phyloP scores from a whole-genome alignment of 2,329 filamentous ascomycete genomes.

The Pseudogymnoascus sp. region DNA sequence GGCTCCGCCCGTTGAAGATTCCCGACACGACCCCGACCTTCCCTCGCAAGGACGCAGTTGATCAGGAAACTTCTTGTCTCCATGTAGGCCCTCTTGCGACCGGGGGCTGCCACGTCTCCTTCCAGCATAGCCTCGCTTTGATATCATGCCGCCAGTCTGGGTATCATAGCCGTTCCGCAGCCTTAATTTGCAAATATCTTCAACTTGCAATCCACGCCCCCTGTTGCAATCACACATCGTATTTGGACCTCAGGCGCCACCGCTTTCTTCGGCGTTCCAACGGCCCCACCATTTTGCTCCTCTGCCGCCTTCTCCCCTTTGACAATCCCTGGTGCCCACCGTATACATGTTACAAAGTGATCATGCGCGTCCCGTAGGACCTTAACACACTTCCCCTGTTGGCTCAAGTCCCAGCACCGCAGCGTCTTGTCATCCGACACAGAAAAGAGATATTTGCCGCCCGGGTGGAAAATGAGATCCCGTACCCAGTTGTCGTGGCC shows the following conservation, averaged over 20 bases:
- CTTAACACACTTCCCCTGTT: conserved; percentile 87
- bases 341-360: conserved; percentile 78
- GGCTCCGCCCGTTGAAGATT: neutral
- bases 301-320: conserved; percentile 47
- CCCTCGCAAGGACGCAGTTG: neutral
- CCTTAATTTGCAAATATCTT: conserved; percentile 59
- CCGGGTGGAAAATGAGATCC: conserved; percentile 79
- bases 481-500: conserved; percentile 96
- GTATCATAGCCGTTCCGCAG: neutral
- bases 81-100: neutral
- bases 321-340: conserved; percentile 75
- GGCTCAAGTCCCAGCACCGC: conserved; percentile 85
- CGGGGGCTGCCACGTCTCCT: neutral
- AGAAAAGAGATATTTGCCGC: conserved; percentile 81
- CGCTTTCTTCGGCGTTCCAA: conserved; percentile 35
- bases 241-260: conserved; percentile 54
- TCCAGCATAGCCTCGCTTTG: neutral
- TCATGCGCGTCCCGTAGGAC: conserved; percentile 68
- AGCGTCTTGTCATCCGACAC: conserved; percentile 87
- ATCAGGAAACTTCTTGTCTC: neutral
- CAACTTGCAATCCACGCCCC: conserved; percentile 74
- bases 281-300: conserved; percentile 37
- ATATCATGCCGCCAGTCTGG: neutral
- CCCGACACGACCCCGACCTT: neutral
- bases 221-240: conserved; percentile 79